Conservation (phyloP, 1,284 basidiomycete species). For the Thecaphora frezii region DNA sequence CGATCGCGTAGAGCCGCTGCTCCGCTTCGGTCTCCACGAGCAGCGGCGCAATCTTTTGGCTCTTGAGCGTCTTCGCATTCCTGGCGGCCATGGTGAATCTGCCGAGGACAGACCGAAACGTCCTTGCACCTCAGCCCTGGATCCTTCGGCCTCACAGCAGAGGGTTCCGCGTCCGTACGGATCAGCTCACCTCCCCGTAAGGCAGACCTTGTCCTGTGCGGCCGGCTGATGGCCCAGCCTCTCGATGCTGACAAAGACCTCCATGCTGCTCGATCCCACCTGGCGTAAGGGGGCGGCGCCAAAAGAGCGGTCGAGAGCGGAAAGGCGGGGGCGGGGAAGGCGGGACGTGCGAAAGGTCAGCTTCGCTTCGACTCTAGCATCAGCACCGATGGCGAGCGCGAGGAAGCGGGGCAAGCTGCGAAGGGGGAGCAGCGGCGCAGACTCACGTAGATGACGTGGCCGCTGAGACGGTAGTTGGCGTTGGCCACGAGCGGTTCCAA, state of each 20-base stretch:
- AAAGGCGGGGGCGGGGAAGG: no score
- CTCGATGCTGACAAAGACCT: conserved; percentile 59
- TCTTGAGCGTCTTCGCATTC: conserved; percentile 40
- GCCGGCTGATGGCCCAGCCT: conserved; percentile 36
- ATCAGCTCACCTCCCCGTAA: conserved; percentile 44
- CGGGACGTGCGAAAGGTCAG: no score
- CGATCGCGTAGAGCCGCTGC: conserved; percentile 52
- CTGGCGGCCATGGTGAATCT: conserved; percentile 60
- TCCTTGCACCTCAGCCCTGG: background rate
- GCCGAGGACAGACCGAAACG: background rate
- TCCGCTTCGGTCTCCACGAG: conserved; percentile 48
- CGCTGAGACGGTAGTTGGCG: conserved; percentile 43
- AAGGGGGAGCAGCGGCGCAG: background rate
- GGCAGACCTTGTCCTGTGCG: conserved; percentile 42
- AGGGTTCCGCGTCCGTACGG: background rate
- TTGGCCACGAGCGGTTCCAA: conserved; percentile 36
- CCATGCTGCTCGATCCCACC: conserved; percentile 57
- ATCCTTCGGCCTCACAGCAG: background rate
- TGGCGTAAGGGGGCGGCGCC: conserved; percentile 9
- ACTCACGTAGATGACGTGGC: conserved; percentile 43
- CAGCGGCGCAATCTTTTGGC: conserved; percentile 50
- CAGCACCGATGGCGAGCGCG: no score
- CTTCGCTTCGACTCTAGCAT: no score
- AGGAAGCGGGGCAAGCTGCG: no score
- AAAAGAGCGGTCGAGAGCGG: background rate